Evolutionary conservation across 495 filamentous ascomycete genomes (phyloP).

Genomic region (Massariosphaeria phaeospora): DNA sequence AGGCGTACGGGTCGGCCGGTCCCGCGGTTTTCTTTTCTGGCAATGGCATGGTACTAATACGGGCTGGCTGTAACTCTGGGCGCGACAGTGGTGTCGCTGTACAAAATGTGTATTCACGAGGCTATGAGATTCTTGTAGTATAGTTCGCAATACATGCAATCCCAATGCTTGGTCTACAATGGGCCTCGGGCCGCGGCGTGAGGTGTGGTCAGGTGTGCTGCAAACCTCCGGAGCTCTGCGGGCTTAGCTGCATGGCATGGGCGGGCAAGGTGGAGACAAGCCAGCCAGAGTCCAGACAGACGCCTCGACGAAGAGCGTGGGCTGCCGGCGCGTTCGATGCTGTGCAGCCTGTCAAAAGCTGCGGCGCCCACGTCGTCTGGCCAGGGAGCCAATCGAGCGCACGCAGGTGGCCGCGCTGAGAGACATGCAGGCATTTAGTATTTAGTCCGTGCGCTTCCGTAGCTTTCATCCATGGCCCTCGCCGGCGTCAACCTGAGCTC

Average conservation of each 20-base stretch:
- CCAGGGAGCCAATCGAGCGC: background rate
- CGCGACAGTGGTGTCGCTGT: no score
- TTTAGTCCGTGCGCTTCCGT: no score
- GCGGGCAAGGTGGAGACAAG: background rate
- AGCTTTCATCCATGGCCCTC: background rate
- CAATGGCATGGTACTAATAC: no score
- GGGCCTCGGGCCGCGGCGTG: background rate
- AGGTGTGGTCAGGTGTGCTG: constrained; percentile 9
- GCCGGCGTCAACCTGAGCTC: background rate
- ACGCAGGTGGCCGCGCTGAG: background rate
- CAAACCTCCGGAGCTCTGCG: background rate
- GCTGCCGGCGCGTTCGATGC: background rate
- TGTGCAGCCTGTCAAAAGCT: background rate
- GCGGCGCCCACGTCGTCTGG: background rate
- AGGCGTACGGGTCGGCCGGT: no score
- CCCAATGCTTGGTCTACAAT: background rate
- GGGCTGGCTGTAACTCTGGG: no score
- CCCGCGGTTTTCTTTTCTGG: no score
- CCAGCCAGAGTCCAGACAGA: background rate
- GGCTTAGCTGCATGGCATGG: constrained; percentile 1
- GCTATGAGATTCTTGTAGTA: background rate
- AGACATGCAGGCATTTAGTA: background rate
- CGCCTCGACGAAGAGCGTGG: background rate
- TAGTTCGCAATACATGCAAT: constrained; percentile 6
- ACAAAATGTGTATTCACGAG: constrained; percentile 13